Conservation (phyloP, 495 filamentous ascomycete species). For the Trichoderma virens region DNA sequence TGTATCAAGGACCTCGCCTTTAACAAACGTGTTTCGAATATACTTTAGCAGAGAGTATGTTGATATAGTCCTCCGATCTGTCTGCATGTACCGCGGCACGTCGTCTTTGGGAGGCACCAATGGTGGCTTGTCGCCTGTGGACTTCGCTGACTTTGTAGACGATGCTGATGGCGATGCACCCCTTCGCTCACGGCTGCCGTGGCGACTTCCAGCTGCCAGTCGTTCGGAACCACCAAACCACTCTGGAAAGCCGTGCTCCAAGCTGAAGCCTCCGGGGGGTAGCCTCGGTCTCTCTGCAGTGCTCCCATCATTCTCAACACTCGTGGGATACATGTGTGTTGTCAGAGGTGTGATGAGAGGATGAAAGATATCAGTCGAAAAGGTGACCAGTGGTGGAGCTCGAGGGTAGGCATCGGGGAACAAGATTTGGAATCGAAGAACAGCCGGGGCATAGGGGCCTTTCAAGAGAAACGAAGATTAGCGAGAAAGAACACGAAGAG, state of each 20-base stretch:
- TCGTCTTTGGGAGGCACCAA: background rate
- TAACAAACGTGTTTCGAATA: constrained; percentile 72
- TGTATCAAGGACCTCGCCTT: constrained; percentile 65
- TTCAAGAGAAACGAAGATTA: background rate
- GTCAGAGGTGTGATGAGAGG: constrained; percentile 84
- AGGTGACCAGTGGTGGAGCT: constrained; percentile 74
- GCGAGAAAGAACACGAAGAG: background rate
- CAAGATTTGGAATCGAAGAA: constrained; percentile 82
- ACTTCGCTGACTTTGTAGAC: background rate
- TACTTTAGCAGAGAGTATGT: constrained; percentile 66
- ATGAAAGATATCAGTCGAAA: constrained; percentile 88
- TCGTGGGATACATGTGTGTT: constrained; percentile 81
- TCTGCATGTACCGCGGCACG: constrained; percentile 13
- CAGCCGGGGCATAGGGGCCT: constrained; percentile 83
- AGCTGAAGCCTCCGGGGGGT: constrained; percentile 78
- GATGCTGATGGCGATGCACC: background rate
- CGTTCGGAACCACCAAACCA: constrained; percentile 60
- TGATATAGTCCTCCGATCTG: constrained; percentile 23
- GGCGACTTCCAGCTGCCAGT: constrained; percentile 2
- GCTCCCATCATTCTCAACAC: constrained; percentile 61
- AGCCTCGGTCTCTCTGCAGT: constrained; percentile 73
- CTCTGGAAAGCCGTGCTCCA: constrained; percentile 80
- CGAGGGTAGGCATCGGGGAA: constrained; percentile 77
- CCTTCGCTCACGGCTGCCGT: background rate
- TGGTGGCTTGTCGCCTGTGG: background rate